Percentiles rank a stretch among this genome's conserved stretches.
phyloP scores from a whole-genome alignment of 1,139 yeast species.

The Magnusiomyces paraingens region DNA sequence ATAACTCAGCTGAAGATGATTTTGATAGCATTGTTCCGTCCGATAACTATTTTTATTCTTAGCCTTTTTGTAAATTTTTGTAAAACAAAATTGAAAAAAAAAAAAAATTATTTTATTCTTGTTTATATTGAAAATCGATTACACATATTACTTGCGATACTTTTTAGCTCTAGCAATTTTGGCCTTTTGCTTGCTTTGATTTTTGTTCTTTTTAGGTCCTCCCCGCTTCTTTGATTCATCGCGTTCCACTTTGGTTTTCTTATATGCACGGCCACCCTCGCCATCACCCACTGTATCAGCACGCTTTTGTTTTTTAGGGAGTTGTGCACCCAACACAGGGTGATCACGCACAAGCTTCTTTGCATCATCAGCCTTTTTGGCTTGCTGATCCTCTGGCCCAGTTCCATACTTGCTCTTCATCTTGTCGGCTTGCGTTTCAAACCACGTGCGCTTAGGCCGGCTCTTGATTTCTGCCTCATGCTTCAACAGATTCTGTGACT shows the following conservation, averaged over 20 bases:
- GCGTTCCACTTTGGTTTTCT: conserved; percentile 30
- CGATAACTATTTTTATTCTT: conserved; percentile 27
- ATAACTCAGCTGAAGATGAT: conserved; percentile 5
- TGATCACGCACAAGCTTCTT: background rate
- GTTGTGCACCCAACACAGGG: conserved; percentile 28
- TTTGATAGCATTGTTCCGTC: conserved; percentile 18
- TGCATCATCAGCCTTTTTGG: conserved; percentile 16
- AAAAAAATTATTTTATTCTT: background rate
- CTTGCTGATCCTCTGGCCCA: conserved; percentile 17
- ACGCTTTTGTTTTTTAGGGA: conserved; percentile 54
- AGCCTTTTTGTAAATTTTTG: background rate
- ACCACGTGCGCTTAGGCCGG: conserved; percentile 97
- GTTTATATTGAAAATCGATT: background rate
- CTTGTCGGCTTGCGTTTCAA: conserved; percentile 71
- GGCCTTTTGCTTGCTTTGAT: conserved; percentile 12
- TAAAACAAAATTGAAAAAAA: conserved; percentile 2
- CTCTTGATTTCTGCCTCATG: conserved; percentile 78
- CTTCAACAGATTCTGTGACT: conserved; percentile 76
- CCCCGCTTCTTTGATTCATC: conserved; percentile 20
- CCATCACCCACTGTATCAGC: conserved; percentile 40
- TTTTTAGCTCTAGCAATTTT: conserved; percentile 31
- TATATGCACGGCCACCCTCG: conserved; percentile 26
- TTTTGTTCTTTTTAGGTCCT: conserved; percentile 27
- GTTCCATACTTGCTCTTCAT: conserved; percentile 27
- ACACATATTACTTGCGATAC: conserved; percentile 40